Evolutionary conservation across 176 grass and related monocot species (phyloP).

Genomic region (Oryza glumipatula): DNA sequence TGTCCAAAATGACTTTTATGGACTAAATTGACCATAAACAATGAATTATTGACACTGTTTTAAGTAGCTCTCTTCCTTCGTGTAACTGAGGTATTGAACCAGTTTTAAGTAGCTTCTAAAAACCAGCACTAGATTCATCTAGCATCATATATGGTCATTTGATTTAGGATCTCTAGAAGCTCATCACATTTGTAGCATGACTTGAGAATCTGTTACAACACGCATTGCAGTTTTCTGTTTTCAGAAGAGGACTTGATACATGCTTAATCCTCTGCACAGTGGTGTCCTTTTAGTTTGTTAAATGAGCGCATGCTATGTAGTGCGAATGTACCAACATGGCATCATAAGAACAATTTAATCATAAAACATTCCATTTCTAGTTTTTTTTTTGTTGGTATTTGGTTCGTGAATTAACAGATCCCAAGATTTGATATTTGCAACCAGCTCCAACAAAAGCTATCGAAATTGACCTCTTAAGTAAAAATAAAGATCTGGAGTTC

Average conservation of each 20-base stretch:
- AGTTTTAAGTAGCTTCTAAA: not conserved
- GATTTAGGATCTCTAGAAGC: not conserved
- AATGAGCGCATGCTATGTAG: not conserved
- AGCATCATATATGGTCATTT: not conserved
- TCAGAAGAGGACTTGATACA: not conserved
- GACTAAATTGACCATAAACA: slow-evolving; percentile 1
- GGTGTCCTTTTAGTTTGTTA: not conserved
- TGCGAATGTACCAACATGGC: not conserved
- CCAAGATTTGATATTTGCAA: not conserved
- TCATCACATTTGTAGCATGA: slow-evolving; percentile 12
- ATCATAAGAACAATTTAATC: not conserved
- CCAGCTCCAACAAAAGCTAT: not conserved
- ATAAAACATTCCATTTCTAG: not conserved
- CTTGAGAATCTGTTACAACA: slow-evolving; percentile 11
- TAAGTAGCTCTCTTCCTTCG: not conserved
- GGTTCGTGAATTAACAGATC: not conserved
- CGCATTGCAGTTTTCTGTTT: not conserved
- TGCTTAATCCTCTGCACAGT: slow-evolving; percentile 18
- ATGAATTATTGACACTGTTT: not conserved
- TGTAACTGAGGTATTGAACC: slow-evolving; percentile 14
- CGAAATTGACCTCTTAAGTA: not conserved
- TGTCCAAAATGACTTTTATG: not conserved
- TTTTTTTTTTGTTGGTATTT: not conserved
- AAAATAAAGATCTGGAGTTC: slow-evolving; percentile 2
- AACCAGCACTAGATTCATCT: not conserved